phyloP scores from a whole-genome alignment of 2,329 filamentous ascomycete genomes.

The Apiospora arundinis region DNA sequence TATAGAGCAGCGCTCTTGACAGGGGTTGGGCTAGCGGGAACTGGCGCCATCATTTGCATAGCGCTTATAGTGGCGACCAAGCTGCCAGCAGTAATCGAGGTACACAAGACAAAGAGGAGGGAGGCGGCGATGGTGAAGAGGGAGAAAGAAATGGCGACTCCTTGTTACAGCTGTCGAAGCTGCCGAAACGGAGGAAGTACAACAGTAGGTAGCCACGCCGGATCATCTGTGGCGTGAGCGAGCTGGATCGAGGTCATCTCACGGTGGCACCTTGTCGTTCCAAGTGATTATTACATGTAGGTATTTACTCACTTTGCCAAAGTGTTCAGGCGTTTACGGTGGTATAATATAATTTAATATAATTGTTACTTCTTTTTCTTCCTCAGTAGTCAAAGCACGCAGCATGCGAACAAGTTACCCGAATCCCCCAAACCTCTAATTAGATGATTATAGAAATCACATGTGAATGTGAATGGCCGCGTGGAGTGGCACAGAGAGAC shows the following conservation, averaged over 20 bases:
- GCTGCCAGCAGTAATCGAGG: constrained; percentile 5
- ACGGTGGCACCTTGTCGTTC: not conserved
- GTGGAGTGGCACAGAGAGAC: constrained; percentile 2
- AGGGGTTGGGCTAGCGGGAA: constrained; percentile 31
- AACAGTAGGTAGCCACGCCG: not conserved
- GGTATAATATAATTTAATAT: not conserved
- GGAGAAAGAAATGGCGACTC: constrained; percentile 1
- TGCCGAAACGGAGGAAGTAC: not conserved
- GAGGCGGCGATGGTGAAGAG: constrained; percentile 6
- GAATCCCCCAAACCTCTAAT: not conserved
- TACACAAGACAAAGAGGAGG: not conserved
- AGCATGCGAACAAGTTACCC: not conserved
- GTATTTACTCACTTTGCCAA: no score
- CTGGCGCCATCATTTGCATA: constrained; percentile 31
- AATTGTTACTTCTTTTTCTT: not conserved
- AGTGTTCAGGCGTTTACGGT: not conserved
- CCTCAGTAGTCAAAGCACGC: not conserved
- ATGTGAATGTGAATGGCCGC: not conserved
- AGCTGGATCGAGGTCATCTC: not conserved
- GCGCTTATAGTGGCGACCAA: constrained; percentile 24
- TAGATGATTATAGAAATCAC: constrained; percentile 9
- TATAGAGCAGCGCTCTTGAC: constrained; percentile 35
- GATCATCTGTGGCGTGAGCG: not conserved
- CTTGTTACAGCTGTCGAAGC: constrained; percentile 13
- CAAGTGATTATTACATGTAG: not conserved